A percentile compares a stretch with the other conserved stretches of the same genome.
phyloP scores from a whole-genome alignment of 306 rosid species.

The Vigna hirtella region DNA sequence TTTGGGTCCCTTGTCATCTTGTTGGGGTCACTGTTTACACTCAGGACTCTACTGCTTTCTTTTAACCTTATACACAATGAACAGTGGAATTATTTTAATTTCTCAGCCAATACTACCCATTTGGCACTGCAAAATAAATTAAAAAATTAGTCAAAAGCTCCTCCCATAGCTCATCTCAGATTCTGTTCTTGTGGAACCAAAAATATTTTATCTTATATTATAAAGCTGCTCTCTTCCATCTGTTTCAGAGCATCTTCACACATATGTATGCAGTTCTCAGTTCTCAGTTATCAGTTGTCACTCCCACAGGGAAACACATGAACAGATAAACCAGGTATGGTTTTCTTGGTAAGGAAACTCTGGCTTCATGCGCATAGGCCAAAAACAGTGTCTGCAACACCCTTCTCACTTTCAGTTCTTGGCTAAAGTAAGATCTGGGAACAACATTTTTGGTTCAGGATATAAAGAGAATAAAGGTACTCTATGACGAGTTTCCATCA shows the following conservation, averaged over 20 bases:
- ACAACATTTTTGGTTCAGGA: conserved; percentile 41
- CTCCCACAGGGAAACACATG: conserved; percentile 39
- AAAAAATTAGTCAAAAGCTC: conserved; percentile 65
- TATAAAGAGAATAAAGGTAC: conserved; percentile 54
- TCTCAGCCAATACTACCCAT: conserved; percentile 36
- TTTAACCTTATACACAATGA: conserved; percentile 46
- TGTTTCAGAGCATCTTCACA: conserved; percentile 77
- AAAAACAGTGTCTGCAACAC: conserved; percentile 56
- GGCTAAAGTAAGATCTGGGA: conserved; percentile 39
- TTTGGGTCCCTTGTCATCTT: conserved; percentile 74
- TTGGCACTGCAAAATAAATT: conserved; percentile 31
- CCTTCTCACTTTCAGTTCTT: conserved; percentile 50
- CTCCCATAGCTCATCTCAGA: conserved; percentile 81
- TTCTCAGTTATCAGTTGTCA: conserved; percentile 40
- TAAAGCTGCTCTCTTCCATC: conserved; percentile 75
- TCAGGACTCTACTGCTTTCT: conserved; percentile 51
- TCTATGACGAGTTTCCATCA: conserved; percentile 54
- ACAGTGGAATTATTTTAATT: conserved; percentile 41
- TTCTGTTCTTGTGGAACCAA: conserved; percentile 81
- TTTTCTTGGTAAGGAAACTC: conserved; percentile 44
- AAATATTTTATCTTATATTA: conserved; percentile 50
- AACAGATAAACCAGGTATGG: conserved; percentile 40
- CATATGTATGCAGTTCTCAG: conserved; percentile 44
- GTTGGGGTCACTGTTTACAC: conserved; percentile 70
- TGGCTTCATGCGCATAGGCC: conserved; percentile 51